Evolutionary conservation across 805 yeast genomes (phyloP).

Genomic region (Kluyveromyces nonfermentans): DNA sequence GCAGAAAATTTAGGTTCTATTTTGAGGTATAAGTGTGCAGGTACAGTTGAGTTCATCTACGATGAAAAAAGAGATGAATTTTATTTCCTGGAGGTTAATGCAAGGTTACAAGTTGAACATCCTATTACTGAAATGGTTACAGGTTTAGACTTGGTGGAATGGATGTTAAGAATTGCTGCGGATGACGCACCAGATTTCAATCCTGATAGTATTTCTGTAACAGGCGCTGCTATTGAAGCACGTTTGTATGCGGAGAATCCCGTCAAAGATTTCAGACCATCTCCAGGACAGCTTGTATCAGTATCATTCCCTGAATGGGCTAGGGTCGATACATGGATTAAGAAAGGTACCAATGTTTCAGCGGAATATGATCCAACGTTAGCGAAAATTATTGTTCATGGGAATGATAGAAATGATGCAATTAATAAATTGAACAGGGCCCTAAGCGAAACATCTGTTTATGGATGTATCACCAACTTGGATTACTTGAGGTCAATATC

Average conservation of each 20-base stretch:
- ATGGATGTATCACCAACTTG: slow-evolving; percentile 82
- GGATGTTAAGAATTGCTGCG: slow-evolving; percentile 93
- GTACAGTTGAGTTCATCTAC: slow-evolving; percentile 93
- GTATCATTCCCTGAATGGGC: slow-evolving; percentile 85
- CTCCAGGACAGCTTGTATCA: slow-evolving; percentile 88
- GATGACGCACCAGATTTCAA: slow-evolving; percentile 75
- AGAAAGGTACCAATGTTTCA: slow-evolving; percentile 75
- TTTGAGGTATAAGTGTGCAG: slow-evolving; percentile 91
- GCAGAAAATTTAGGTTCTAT: slow-evolving; percentile 75
- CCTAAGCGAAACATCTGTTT: slow-evolving; percentile 73
- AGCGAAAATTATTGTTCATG: slow-evolving; percentile 94
- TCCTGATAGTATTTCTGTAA: slow-evolving; percentile 42
- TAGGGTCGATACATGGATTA: slow-evolving; percentile 90
- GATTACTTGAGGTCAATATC: slow-evolving; percentile 86
- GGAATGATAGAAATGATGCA: slow-evolving; percentile 81
- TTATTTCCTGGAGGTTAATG: slow-evolving; percentile 92
- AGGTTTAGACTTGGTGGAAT: slow-evolving; percentile 89
- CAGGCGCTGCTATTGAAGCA: slow-evolving; percentile 95
- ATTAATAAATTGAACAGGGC: slow-evolving; percentile 69
- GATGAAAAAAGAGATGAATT: slow-evolving; percentile 81
- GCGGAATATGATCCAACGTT: slow-evolving; percentile 95
- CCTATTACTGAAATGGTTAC: slow-evolving; percentile 95
- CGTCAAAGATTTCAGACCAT: slow-evolving; percentile 86
- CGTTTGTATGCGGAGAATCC: slow-evolving; percentile 96
- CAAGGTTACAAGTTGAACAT: slow-evolving; percentile 95